phyloP scores from a whole-genome alignment of 495 filamentous ascomycete genomes.

The Penicillium ucsense region DNA sequence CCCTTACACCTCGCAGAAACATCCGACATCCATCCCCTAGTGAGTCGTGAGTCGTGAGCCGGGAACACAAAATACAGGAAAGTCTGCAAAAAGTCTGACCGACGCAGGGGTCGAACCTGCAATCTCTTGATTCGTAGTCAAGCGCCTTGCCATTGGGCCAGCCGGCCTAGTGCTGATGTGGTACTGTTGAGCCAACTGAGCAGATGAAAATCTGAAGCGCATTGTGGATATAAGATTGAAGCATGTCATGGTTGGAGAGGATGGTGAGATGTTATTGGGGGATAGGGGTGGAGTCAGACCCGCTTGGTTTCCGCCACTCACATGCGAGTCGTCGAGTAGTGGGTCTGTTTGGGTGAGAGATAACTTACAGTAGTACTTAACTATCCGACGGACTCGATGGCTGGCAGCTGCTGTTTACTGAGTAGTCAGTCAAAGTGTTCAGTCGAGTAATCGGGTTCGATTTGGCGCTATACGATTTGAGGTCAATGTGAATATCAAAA shows the following conservation, averaged over 20 bases:
- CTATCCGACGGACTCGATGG: no score
- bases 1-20: no score
- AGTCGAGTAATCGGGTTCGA: no score
- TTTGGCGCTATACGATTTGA: no score
- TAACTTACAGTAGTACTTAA: no score
- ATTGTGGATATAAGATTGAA: background rate
- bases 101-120: constrained; percentile 35
- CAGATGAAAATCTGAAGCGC: background rate
- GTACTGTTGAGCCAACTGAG: background rate
- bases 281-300: background rate
- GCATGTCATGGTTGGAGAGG: background rate
- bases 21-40: no score
- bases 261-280: background rate
- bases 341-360: background rate
- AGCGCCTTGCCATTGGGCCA: constrained; percentile 64
- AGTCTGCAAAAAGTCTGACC: constrained; percentile 17
- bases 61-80: background rate
- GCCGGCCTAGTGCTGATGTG: constrained; percentile 16
- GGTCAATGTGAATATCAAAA: no score
- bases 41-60: background rate
- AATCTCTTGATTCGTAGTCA: constrained; percentile 63
- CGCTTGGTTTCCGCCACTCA: background rate
- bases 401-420: no score
- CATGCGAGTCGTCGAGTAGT: background rate
- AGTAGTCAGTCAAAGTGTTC: no score